These are phyloP conservation scores for Alectoria sarmentosa DNA, from an alignment of 495 filamentous ascomycete genomes.

Conservation along the genomic window DNA sequence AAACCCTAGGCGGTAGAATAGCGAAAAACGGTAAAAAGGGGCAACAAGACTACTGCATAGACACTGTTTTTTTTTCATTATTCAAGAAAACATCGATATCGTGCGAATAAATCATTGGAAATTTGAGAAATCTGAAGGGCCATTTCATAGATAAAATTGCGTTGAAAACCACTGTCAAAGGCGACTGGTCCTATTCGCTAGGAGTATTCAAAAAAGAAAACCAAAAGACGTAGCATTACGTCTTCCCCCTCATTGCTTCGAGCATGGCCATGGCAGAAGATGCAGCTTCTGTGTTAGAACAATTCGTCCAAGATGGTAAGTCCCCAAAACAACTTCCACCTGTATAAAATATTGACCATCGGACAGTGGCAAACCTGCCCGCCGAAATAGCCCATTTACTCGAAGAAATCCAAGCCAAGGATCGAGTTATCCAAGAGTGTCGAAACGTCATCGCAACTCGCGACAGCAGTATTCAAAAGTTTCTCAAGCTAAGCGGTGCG, in stretches of 20 bases:
- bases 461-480: conserved; percentile 82
- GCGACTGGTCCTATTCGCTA: not conserved
- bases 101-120: not conserved
- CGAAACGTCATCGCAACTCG: conserved; percentile 64
- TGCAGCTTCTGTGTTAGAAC: conserved; percentile 82
- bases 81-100: not conserved
- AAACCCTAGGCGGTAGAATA: not conserved
- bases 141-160: not conserved
- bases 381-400: conserved; percentile 87
- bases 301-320: conserved; percentile 76
- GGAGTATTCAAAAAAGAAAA: not conserved
- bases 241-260: not conserved
- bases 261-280: conserved; percentile 52
- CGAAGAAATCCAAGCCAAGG: conserved; percentile 91
- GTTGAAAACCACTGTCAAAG: not conserved
- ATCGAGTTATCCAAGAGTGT: conserved; percentile 68
- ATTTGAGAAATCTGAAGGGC: not conserved
- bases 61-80: not conserved
- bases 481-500: conserved; percentile 78
- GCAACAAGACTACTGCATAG: not conserved
- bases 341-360: conserved; percentile 17
- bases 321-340: conserved; percentile 1
- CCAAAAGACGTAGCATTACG: not conserved
- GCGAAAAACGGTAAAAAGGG: not conserved
- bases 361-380: conserved; percentile 72